Percentiles rank a stretch among this genome's conserved stretches.
Evolutionary conservation across 148 eudicot species (phyloP).

Genomic region (Rhododendron vialii): DNA sequence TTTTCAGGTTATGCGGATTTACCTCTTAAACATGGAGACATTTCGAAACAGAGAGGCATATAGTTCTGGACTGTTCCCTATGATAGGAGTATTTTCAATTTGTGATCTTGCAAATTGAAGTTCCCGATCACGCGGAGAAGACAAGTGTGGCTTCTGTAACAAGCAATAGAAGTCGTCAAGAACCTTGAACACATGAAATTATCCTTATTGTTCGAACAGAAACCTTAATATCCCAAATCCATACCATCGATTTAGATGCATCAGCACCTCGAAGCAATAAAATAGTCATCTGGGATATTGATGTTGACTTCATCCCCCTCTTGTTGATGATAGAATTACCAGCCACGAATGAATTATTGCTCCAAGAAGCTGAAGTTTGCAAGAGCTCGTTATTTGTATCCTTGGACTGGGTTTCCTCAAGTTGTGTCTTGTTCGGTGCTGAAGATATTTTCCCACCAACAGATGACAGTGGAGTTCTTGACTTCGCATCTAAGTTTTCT

Average conservation of each 20-base stretch:
- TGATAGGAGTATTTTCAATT: constrained; percentile 50
- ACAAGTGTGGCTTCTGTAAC: constrained; percentile 35
- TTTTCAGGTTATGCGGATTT: constrained; percentile 1
- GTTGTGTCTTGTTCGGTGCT: neutral
- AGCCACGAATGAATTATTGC: constrained; percentile 20
- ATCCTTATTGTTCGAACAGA: neutral
- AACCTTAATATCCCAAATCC: constrained; percentile 2
- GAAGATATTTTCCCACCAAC: constrained; percentile 7
- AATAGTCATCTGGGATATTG: constrained; percentile 50
- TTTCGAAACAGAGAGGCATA: constrained; percentile 60
- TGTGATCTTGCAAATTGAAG: constrained; percentile 47
- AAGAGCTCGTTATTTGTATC: neutral
- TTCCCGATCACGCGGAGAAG: constrained; percentile 48
- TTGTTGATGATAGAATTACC: constrained; percentile 26
- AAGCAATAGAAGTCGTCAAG: constrained; percentile 11
- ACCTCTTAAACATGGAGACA: constrained; percentile 65
- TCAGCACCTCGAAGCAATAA: constrained; percentile 30
- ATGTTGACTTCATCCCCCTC: constrained; percentile 31
- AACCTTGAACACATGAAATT: neutral
- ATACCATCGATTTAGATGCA: constrained; percentile 35
- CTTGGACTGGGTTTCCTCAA: neutral
- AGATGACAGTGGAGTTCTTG: constrained; percentile 11
- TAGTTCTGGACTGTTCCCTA: constrained; percentile 30
- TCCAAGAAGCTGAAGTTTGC: constrained; percentile 9
- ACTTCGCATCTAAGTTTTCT: constrained; percentile 7